phyloP scores from a whole-genome alignment of 371 early-diverging fungal species.

The Syncephalastrum sp. region DNA sequence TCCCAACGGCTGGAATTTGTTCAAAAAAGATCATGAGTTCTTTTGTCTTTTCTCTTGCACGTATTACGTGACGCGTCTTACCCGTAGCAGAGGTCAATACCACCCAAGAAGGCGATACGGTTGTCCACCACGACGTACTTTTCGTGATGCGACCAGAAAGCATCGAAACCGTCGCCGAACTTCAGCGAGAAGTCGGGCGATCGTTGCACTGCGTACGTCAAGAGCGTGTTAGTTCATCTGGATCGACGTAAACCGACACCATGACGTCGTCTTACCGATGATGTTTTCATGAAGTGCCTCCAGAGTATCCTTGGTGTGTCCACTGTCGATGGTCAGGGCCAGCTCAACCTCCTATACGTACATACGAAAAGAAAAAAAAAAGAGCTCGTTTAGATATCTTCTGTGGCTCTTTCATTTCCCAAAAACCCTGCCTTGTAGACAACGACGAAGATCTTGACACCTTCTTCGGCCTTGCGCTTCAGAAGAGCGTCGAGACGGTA shows the following conservation, averaged over 20 bases:
- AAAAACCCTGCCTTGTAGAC: conserved; percentile 71
- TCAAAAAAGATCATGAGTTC: background rate
- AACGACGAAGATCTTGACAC: conserved; percentile 86
- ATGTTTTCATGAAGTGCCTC: conserved; percentile 78
- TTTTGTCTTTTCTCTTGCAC: no score
- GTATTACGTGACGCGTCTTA: conserved; percentile 11
- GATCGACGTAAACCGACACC: background rate
- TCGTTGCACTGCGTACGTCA: conserved; percentile 59
- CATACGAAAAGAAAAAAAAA: background rate
- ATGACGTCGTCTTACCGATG: conserved; percentile 38
- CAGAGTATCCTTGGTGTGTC: conserved; percentile 78
- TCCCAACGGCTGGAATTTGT: conserved; percentile 73
- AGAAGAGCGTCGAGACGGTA: conserved; percentile 84
- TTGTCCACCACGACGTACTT: conserved; percentile 80
- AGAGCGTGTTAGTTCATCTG: background rate
- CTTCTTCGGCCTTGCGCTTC: conserved; percentile 84
- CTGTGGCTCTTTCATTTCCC: background rate
- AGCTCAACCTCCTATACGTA: conserved; percentile 67
- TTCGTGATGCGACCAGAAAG: conserved; percentile 82
- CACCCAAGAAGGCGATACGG: conserved; percentile 88
- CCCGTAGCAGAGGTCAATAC: conserved; percentile 91
- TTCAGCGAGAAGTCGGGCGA: conserved; percentile 77
- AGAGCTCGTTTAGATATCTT: background rate
- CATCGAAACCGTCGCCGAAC: conserved; percentile 51
- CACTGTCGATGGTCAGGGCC: conserved; percentile 79